These are phyloP conservation scores for Mortierella hygrophila DNA, from an alignment of 192 early-diverging fungal genomes.

Conservation along the genomic window DNA sequence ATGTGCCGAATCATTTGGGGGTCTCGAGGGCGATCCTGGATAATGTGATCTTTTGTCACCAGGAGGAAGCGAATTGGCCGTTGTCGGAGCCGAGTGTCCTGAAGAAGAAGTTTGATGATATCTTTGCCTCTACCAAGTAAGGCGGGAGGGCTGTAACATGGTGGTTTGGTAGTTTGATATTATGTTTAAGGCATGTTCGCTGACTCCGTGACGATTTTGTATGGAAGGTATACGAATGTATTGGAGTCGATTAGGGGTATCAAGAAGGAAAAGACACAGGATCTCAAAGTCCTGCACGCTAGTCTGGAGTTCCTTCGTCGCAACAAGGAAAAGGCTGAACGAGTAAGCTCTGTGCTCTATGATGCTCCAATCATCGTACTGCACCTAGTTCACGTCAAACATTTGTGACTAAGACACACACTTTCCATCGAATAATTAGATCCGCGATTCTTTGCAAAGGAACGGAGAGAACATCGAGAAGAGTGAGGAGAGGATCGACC, in stretches of 20 bases:
- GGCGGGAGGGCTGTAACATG: background rate
- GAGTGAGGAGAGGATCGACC: constrained; percentile 56
- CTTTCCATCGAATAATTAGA: background rate
- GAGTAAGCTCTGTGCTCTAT: constrained; percentile 53
- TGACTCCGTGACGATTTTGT: background rate
- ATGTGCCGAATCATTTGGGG: constrained; percentile 88
- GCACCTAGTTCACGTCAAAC: background rate
- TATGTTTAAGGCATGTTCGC: background rate
- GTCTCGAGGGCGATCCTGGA: constrained; percentile 94
- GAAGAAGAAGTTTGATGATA: constrained; percentile 99
- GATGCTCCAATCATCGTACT: background rate
- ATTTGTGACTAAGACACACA: background rate
- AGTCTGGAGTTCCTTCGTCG: constrained; percentile 75
- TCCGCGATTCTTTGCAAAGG: constrained; percentile 32
- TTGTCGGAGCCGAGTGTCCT: constrained; percentile 86
- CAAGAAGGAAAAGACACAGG: constrained; percentile 74
- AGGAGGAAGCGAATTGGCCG: constrained; percentile 99
- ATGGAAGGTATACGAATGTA: constrained; percentile 86
- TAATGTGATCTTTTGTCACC: constrained; percentile 99
- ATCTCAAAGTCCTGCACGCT: constrained; percentile 72
- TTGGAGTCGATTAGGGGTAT: constrained; percentile 85
- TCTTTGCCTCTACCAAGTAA: constrained; percentile 91
- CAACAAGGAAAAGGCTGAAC: constrained; percentile 80
- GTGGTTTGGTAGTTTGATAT: background rate
- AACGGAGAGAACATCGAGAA: constrained; percentile 20